Conservation (phyloP, 495 filamentous ascomycete species). For the Peziza echinospora region DNA sequence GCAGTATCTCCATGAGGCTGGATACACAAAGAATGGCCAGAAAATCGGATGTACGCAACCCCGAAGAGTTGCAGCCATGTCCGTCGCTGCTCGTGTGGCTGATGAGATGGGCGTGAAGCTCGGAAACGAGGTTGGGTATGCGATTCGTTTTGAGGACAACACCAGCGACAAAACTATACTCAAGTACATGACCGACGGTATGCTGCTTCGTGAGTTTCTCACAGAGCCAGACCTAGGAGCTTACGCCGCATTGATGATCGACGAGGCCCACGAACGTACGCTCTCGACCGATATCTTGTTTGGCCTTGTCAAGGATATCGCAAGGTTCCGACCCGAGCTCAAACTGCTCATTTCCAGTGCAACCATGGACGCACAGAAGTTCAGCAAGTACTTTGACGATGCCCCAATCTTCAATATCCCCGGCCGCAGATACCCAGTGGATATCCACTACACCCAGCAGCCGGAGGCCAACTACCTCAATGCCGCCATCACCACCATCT, state of each 20-base stretch:
- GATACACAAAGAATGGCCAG: conserved; percentile 57
- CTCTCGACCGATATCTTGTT: conserved; percentile 81
- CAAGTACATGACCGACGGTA: conserved; percentile 97
- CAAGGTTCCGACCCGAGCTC: conserved; percentile 62
- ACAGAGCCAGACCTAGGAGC: conserved; percentile 66
- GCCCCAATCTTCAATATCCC: conserved; percentile 93
- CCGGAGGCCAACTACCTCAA: conserved; percentile 90
- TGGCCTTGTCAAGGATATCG: conserved; percentile 80
- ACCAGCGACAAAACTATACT: conserved; percentile 83
- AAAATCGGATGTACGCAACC: conserved; percentile 70
- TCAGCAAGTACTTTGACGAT: conserved; percentile 80
- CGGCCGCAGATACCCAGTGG: conserved; percentile 71
- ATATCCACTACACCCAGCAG: conserved; percentile 77
- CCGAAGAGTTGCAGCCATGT: conserved; percentile 92
- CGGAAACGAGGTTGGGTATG: conserved; percentile 85
- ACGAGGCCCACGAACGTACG: conserved; percentile 91
- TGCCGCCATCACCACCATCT: conserved; percentile 78
- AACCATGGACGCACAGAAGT: conserved; percentile 88
- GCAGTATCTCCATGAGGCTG: conserved; percentile 74
- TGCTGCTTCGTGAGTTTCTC: conserved; percentile 79
- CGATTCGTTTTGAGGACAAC: conserved; percentile 85
- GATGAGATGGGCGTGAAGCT: conserved; percentile 85
- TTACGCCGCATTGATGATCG: conserved; percentile 89
- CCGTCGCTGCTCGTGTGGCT: conserved; percentile 78
- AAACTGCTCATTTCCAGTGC: conserved; percentile 88